Base-by-base conservation (phyloP, 805 yeast genomes). In the Candida insectorum region DNA sequence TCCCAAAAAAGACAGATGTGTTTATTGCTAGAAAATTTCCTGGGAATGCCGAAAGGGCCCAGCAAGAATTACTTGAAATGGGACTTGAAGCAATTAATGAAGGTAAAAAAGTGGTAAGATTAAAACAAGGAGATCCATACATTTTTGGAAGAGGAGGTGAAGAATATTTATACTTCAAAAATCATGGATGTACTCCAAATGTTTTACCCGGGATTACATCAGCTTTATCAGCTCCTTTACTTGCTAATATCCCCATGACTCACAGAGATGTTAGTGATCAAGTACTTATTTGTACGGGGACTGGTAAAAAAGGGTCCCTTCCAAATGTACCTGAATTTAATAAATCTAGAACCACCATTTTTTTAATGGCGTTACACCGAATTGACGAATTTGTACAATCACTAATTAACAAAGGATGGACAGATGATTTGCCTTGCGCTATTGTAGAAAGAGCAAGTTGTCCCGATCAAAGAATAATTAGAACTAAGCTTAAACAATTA, bases 61-160 rank as follows among this genome's bases (percentile, higher is more conserved):
- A 91, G 58, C 73, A 83, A 39, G 96, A 91, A 57, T 69, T 91
- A 27, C 62, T 87, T 21, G 64, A 70, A n/a, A 55, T 81, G 43
- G 97, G 96, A 0, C 59, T 91, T 12, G 71, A 70, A 21, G 81
- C 79, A 0, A 56, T 87, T 16, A 44, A 65, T 17, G 57, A 69
- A 32, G 96, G 96, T 11, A 70, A 76, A 48, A 77, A 76, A 36
- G 96, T 91, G 1, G 94, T 91, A 3, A 69, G 97, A 38, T 71
- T 91, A 45, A 91, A 91, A 57, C 97, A 91, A 60, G 97, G 97
- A 21, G 97, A 91, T 56, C 97, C 97, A 7, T 91, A 87, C 57
- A 85, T 91, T 20, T 91, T 86, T 55, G 97, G 97, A 3, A 77
- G 97, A 43, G 97, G 97, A 27, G 96, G 96, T 25, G 97, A 91